Percentiles rank a stretch among this genome's conserved stretches.
Evolutionary conservation across 2,329 filamentous ascomycete species (phyloP).

Genomic region (Curvularia lunata): DNA sequence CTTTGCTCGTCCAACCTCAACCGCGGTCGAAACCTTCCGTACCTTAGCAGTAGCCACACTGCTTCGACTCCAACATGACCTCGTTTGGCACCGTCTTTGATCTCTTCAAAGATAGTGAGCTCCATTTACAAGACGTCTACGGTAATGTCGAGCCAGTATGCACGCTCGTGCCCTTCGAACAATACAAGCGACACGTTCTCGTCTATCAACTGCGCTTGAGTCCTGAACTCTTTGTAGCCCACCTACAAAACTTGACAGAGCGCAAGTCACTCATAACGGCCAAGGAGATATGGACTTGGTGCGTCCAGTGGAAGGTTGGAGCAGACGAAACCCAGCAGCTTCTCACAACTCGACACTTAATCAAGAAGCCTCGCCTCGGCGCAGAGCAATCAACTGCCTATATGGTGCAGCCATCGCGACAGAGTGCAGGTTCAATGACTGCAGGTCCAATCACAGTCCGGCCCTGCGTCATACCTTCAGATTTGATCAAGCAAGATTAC

Average conservation of each 20-base stretch:
- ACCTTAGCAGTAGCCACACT: neutral
- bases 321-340: constrained; percentile 2
- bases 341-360: constrained; percentile 12
- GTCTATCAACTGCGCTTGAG: constrained; percentile 38
- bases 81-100: constrained; percentile 40
- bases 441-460: constrained; percentile 22
- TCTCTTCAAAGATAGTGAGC: constrained; percentile 41
- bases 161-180: constrained; percentile 40
- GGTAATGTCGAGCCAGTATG: constrained; percentile 41
- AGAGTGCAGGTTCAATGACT: constrained; percentile 18
- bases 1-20: neutral
- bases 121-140: constrained; percentile 40
- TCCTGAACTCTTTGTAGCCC: constrained; percentile 35
- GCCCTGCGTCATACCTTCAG: constrained; percentile 28
- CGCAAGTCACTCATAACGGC: constrained; percentile 20
- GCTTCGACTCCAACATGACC: constrained; percentile 25
- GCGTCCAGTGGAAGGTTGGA: constrained; percentile 41
- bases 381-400: neutral
- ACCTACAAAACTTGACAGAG: constrained; percentile 41
- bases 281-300: constrained; percentile 45
- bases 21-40: neutral
- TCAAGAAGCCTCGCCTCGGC: constrained; percentile 36
- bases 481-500: constrained; percentile 37
- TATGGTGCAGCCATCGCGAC: constrained; percentile 6
- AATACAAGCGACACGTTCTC: constrained; percentile 32